Conservation (phyloP, 768 basidiomycete genomes). For the Macrolepiota fuliginosa region DNA sequence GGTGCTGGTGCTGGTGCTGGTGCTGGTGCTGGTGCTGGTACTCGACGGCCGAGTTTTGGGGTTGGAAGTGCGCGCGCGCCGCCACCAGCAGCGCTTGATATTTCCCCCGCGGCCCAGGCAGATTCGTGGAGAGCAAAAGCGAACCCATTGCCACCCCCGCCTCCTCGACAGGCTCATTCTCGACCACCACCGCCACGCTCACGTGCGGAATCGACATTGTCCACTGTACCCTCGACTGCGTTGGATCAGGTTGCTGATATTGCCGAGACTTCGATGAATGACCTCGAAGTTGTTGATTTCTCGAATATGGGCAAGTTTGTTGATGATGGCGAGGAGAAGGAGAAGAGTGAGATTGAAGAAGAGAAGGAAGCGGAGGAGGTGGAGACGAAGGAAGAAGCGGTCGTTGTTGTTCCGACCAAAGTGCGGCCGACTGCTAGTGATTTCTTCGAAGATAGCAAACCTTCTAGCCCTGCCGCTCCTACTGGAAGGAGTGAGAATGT, state of each 20-base stretch:
- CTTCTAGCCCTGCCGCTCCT: slow-evolving; percentile 21
- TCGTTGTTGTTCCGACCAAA: slow-evolving; percentile 13
- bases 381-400: slow-evolving; percentile 15
- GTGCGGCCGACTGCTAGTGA: slow-evolving; percentile 58
- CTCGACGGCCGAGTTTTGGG: slow-evolving; percentile 13
- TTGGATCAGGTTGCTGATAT: slow-evolving; percentile 44
- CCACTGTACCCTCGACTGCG: slow-evolving; percentile 22
- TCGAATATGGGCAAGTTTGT: slow-evolving; percentile 72
- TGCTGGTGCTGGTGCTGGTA: slow-evolving; percentile 12
- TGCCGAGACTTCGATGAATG: slow-evolving; percentile 48
- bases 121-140: slow-evolving; percentile 70
- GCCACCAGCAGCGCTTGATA: neutral
- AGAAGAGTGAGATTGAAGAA: slow-evolving; percentile 18
- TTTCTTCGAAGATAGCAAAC: slow-evolving; percentile 59
- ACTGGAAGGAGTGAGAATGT: slow-evolving; percentile 33
- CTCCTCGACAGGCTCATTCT: slow-evolving; percentile 29
- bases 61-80: slow-evolving; percentile 2
- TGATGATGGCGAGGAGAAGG: slow-evolving; percentile 30
- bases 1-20: slow-evolving; percentile 13
- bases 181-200: slow-evolving; percentile 18
- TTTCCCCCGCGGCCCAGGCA: slow-evolving; percentile 35
- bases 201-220: neutral
- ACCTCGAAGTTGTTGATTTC: slow-evolving; percentile 80
- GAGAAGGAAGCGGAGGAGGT: slow-evolving; percentile 18
- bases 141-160: slow-evolving; percentile 26